Evolutionary conservation across 2,329 filamentous ascomycete genomes (phyloP), one percentile per base, ranked within the genome.

Genomic region (Neonectria faginata): DNA sequence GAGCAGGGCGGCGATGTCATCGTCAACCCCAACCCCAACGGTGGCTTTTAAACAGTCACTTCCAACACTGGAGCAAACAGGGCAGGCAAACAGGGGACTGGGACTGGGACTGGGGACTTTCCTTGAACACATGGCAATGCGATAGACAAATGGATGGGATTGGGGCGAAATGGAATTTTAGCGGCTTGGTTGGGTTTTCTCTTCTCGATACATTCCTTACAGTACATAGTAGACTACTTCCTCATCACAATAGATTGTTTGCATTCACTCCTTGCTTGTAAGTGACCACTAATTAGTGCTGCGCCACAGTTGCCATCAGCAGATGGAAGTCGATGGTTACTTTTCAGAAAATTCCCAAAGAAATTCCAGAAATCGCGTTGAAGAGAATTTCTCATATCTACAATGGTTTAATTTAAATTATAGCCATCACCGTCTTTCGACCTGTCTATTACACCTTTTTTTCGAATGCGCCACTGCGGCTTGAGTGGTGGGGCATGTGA

Each of bases 11-110:
- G 81, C 33, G 36, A 61, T 16, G 74, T 80, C 57, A 74, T 80
- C n/a, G 65, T 73, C 52, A 82, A 83, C 74, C 80, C 80, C 62
- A 81, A 82, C 72, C 81, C 81, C 41, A 65, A 74, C 39, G 72
- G 77, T 7, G 80, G 81, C 8, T 79, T 82, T 53, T 72, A 72
- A 72, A 47, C 45, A 20, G 33, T n/a, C n/a, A 50, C 18, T 18
- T 57, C 25, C 9, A 10, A 25, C 22, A 18, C 25, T 29, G 29
- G 27, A 29, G 29, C 8, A 36, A 33, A 41, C 22, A 33, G 44
- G 39, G 50, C 22, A 50, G 50, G 51, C 55, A 33, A 33, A 18
- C 33, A 33, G 45, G 55, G 55, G 50, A 55, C 55, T 25, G 25
- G 25, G 25, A 25, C 25, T 25, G 25, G 25, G 25, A 58, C 25